Base-by-base conservation (phyloP, 2,329 filamentous ascomycete species). In the Massarina eburnea region DNA sequence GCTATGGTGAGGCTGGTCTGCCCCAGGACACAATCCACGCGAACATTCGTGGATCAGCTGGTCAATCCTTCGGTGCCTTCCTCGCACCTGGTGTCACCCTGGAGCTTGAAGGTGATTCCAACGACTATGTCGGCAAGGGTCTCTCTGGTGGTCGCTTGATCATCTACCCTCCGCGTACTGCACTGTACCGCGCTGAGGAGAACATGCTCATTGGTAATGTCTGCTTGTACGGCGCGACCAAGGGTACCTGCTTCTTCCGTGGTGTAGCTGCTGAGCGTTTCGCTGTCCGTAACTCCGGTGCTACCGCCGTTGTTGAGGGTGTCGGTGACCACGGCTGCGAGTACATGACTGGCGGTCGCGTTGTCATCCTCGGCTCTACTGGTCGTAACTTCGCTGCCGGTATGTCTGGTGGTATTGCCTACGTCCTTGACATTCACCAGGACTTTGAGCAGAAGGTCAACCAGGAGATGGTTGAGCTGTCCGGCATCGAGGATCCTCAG, bases 341-440 rank as follows among this genome's bases (percentile, higher is more conserved):
- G 79, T 97, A 97, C 81, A 97, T 97, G 92, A 96, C 92, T 64
- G 92, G 92, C 69, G 92, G 92, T 67, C 89, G 91, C 66, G 80
- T 96, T 40, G 77, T 97, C 54, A 81, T 95, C 64, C 81, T 97
- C 38, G 92, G 92, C 47, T 84, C 82, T 62, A 96, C 91, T 66
- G 92, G 92, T 36, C 91, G 92, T 61, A 97, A 97, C 79, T 97
- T 97, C 66, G 92, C 91, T 61, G 92, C 92, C 51, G 92, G 92
- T 79, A 97, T 97, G 92, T 96, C 91, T 64, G 92, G 92, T 67
- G 92, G 92, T 79, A 96, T 97, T 63, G 91, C 91, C 15, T 97
- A 96, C 64, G 84, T 96, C 43, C 82, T 97, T 22, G 92, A 97
- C 66, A 86, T 94, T 66, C 82, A 92, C 69, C 82, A 87, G 55